Evolutionary conservation across 352 stramenopile species (phyloP).

Genomic region (Globisporangium perplexum): DNA sequence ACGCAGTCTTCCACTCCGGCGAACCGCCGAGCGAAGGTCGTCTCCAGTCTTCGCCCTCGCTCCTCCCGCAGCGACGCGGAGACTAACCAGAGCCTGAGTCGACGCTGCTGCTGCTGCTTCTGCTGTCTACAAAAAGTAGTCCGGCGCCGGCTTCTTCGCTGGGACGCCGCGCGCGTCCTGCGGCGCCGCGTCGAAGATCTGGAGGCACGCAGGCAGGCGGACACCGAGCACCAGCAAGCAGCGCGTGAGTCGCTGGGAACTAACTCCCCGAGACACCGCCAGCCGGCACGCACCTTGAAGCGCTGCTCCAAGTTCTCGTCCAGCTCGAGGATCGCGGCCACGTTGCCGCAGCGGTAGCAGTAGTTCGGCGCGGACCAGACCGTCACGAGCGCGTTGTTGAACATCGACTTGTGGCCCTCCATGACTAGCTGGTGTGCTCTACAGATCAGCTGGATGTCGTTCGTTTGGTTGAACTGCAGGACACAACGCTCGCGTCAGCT

Average conservation of each 20-base stretch:
- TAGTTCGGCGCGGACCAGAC: conserved; percentile 99
- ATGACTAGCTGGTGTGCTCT: conserved; percentile 97
- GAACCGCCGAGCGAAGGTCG: not conserved
- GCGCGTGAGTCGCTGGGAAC: no score
- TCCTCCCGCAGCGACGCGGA: no score
- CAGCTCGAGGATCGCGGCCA: conserved; percentile 97
- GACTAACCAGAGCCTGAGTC: not conserved
- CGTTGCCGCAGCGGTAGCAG: conserved; percentile 98
- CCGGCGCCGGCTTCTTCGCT: conserved; percentile 96
- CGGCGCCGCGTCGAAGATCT: conserved; percentile 98
- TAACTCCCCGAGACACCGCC: no score
- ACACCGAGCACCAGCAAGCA: no score
- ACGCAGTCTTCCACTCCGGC: no score
- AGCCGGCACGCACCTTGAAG: conserved; percentile 56
- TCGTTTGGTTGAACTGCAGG: conserved; percentile 95
- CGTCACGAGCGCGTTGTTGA: conserved; percentile 97
- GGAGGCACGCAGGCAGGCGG: no score
- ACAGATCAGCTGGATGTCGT: conserved; percentile 97
- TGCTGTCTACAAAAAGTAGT: conserved; percentile 98
- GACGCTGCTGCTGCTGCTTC: not conserved
- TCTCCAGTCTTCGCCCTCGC: not conserved
- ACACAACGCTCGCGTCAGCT: not conserved
- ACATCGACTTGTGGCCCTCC: conserved; percentile 93
- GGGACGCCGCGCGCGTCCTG: conserved; percentile 96
- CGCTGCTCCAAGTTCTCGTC: conserved; percentile 95